A percentile compares a stretch with the other conserved stretches of the same genome.
Conservation (phyloP, 2,329 filamentous ascomycete species). For the Bimuria novae-zelandiae region DNA sequence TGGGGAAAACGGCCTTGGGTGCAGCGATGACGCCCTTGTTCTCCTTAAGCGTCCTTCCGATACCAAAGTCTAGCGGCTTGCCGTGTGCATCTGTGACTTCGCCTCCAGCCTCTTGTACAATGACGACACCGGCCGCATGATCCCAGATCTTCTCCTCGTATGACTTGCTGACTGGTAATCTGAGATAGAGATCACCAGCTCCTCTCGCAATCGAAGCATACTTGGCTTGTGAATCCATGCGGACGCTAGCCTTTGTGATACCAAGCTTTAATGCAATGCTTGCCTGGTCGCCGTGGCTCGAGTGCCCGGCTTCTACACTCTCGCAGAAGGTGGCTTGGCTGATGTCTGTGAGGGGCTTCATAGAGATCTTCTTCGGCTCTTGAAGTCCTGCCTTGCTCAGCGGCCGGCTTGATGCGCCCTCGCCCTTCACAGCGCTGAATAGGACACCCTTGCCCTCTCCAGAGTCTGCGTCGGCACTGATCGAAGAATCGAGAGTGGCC, state of each 20-base stretch:
- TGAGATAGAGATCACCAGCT: slow-evolving; percentile 91
- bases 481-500: slow-evolving; percentile 69
- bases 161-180: slow-evolving; percentile 79
- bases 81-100: slow-evolving; percentile 88
- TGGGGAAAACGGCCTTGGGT: slow-evolving; percentile 72
- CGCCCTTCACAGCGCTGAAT: slow-evolving; percentile 79
- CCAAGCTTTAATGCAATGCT: slow-evolving; percentile 82
- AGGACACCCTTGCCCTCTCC: slow-evolving; percentile 80
- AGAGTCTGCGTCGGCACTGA: slow-evolving; percentile 75
- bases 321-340: slow-evolving; percentile 90
- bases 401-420: slow-evolving; percentile 80
- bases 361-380: slow-evolving; percentile 68
- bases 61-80: slow-evolving; percentile 81
- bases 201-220: slow-evolving; percentile 94
- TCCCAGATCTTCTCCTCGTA: slow-evolving; percentile 99
- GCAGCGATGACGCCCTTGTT: slow-evolving; percentile 96
- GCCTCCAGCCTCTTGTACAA: slow-evolving; percentile 92
- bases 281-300: slow-evolving; percentile 84
- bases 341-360: slow-evolving; percentile 77
- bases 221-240: slow-evolving; percentile 98
- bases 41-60: slow-evolving; percentile 80
- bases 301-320: slow-evolving; percentile 92
- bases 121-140: slow-evolving; percentile 91
- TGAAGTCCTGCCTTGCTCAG: slow-evolving; percentile 63
- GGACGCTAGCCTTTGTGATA: slow-evolving; percentile 85